Base-by-base conservation (phyloP, 2,329 filamentous ascomycete species). In the Sporothrix variecibatus region DNA sequence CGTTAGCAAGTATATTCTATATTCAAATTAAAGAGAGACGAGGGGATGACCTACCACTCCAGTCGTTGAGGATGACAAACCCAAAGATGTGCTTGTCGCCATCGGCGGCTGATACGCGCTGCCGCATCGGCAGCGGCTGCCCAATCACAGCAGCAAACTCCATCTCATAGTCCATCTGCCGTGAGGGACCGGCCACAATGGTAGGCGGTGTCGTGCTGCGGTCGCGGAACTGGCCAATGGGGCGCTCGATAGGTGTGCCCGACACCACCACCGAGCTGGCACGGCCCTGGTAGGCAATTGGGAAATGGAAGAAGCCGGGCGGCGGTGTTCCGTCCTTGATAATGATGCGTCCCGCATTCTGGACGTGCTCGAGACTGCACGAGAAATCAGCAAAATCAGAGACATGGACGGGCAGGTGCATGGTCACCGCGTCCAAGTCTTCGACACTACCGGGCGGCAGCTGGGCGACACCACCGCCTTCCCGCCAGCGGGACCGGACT, bases 31-130 rank as follows among this genome's bases (percentile, higher is more conserved):
- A 53, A 46, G 9, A 15, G 17, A 1, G 17, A 53, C 49, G 49
- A 4, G 49, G 49, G 17, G 20, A n/a, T n/a, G 11, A 51, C 49
- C 1, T 51, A 51, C 49, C 51, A 53, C 91, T 94, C 94, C 94
- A 97, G 82, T 97, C 94, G 78, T 97, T 97, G 86, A 97, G 88
- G 74, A 97, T 82, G 0, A 96, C 93, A 40, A 93, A 86, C 17
- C 94, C 94, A 79, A 96, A 96, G 40, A 97, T 86, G 78, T 90
- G 86, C 26, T 93, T 87, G 72, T 91, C 89, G 0, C 93, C 93
- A 62, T 91, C 83, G 1, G 84, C 82, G 28, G 95, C 87, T 0
- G 85, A 82, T 28, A 96, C 86, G 0, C 90, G 87, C 72, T 87
- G 83, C 9, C 93, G 93, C 79, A 94, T 85, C 0, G 86, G 81